These are phyloP conservation scores for Aspergillus panamensis DNA, from an alignment of 495 filamentous ascomycete species.

Conservation along the genomic window DNA sequence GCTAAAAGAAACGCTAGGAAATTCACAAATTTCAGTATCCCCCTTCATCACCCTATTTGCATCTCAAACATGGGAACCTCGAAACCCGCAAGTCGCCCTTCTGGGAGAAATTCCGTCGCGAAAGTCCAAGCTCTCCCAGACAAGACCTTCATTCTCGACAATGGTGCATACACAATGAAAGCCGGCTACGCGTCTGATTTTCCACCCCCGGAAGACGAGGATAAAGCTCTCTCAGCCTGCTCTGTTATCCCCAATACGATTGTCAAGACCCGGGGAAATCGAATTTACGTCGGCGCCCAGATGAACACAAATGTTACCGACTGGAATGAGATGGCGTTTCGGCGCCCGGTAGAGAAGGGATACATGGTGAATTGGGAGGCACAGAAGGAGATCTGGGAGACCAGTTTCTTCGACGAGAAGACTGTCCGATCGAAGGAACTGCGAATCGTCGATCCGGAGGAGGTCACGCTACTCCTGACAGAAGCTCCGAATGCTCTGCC, in stretches of 20 bases:
- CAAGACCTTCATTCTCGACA: constrained; percentile 84
- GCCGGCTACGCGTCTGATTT: constrained; percentile 66
- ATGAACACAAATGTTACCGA: constrained; percentile 71
- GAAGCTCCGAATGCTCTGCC: constrained; percentile 88
- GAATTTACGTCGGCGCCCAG: constrained; percentile 74
- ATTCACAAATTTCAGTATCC: neutral
- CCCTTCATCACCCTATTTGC: neutral
- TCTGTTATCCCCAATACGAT: constrained; percentile 82
- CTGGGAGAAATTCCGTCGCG: constrained; percentile 29
- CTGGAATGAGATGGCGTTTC: constrained; percentile 84
- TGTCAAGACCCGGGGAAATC: constrained; percentile 74
- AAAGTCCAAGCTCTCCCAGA: constrained; percentile 45
- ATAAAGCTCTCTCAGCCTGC: constrained; percentile 47
- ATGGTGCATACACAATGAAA: constrained; percentile 92
- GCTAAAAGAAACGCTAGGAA: too few relatives aligned
- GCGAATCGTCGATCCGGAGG: constrained; percentile 52
- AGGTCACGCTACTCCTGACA: constrained; percentile 77
- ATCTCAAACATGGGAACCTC: constrained; percentile 31
- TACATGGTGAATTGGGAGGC: constrained; percentile 96
- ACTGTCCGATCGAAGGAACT: constrained; percentile 47
- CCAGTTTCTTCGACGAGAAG: constrained; percentile 76
- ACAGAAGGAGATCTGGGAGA: constrained; percentile 94
- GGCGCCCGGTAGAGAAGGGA: constrained; percentile 91
- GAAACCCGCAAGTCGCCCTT: constrained; percentile 30
- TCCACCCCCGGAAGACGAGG: constrained; percentile 39